phyloP scores from a whole-genome alignment of 2,329 filamentous ascomycete genomes.

The Colletotrichum tropicale region DNA sequence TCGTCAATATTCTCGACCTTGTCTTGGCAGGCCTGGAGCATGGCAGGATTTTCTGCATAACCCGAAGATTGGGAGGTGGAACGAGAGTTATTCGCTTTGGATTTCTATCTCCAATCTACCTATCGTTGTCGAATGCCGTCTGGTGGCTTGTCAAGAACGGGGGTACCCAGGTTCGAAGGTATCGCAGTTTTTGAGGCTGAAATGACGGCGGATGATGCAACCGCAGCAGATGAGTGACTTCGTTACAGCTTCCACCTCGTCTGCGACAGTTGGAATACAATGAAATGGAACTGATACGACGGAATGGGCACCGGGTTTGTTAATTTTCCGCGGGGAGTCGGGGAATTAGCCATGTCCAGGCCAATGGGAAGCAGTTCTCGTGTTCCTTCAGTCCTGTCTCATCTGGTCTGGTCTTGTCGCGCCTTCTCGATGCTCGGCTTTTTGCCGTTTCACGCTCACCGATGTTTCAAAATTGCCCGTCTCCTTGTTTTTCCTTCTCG shows the following conservation, averaged over 20 bases:
- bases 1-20: background rate
- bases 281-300: background rate
- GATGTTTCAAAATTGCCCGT: background rate
- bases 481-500: background rate
- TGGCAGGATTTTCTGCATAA: background rate
- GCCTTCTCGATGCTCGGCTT: background rate
- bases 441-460: conserved; percentile 4
- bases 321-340: background rate
- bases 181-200: background rate
- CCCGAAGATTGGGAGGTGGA: background rate
- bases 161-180: background rate
- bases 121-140: background rate
- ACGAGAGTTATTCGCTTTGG: background rate
- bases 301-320: background rate
- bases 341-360: background rate
- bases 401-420: background rate
- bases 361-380: background rate
- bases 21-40: background rate
- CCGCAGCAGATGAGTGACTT: background rate
- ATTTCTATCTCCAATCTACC: background rate
- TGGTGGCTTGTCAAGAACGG: background rate
- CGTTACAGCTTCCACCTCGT: background rate
- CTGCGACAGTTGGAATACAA: background rate
- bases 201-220: background rate
- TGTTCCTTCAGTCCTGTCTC: background rate